Conservation (phyloP, 306 rosid genomes). For the Geum urbanum region DNA sequence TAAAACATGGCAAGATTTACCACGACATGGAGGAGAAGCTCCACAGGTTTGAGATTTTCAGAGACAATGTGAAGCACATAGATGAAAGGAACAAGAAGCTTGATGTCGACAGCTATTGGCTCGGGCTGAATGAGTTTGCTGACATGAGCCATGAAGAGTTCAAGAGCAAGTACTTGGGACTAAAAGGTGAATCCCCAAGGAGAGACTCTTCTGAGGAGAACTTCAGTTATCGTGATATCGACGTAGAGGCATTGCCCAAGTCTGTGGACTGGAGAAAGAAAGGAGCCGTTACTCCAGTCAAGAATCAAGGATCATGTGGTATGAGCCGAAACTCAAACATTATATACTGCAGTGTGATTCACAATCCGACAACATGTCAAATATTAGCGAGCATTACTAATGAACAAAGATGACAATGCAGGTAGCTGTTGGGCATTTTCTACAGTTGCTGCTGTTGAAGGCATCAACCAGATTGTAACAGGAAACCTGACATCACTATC, state of each 20-base stretch:
- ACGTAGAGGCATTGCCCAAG: conserved; percentile 35
- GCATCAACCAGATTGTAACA: conserved; percentile 45
- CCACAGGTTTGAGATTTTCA: conserved; percentile 41
- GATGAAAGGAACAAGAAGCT: conserved; percentile 44
- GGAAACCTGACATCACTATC: conserved; percentile 50
- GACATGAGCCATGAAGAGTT: conserved; percentile 54
- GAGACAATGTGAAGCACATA: conserved; percentile 48
- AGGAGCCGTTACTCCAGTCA: conserved; percentile 48
- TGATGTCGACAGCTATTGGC: conserved; percentile 40
- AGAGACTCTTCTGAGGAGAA: conserved; percentile 19
- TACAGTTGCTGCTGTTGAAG: conserved; percentile 47
- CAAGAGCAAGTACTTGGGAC: conserved; percentile 42
- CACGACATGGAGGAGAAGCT: conserved; percentile 42
- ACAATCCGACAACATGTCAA: not conserved
- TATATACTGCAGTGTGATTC: not conserved
- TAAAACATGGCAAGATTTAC: conserved; percentile 39
- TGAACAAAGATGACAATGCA: conserved; percentile 8
- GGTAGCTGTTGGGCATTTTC: conserved; percentile 61
- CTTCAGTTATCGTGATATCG: conserved; percentile 32
- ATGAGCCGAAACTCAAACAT: conserved; percentile 13
- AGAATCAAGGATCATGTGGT: conserved; percentile 56
- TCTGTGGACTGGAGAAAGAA: conserved; percentile 54
- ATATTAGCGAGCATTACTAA: not conserved
- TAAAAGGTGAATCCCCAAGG: conserved; percentile 27
- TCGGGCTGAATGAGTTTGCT: conserved; percentile 49